A percentile compares a stretch with the other conserved stretches of the same genome.
Conservation (phyloP, 805 yeast species). For the Pichia phayaonensis region DNA sequence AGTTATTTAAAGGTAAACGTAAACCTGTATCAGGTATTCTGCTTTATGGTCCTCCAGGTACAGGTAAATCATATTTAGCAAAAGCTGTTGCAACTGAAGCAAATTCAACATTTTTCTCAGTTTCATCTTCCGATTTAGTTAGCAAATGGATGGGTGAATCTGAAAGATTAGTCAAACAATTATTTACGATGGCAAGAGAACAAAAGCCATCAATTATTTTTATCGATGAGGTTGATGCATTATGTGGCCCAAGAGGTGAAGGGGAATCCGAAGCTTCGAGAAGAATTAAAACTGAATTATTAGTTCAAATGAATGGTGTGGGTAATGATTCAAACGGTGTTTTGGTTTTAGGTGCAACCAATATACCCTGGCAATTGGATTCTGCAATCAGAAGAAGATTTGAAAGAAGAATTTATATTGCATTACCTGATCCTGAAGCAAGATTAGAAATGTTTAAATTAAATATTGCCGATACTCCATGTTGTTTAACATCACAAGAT, state of each 20-base stretch:
- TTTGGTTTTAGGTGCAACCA: conserved; percentile 92
- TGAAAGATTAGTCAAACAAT: conserved; percentile 90
- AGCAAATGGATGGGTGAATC: conserved; percentile 99
- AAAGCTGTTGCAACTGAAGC: conserved; percentile 99
- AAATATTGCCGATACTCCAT: conserved; percentile 86
- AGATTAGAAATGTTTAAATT: conserved; percentile 90
- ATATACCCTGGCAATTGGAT: conserved; percentile 98
- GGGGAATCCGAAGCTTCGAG: conserved; percentile 96
- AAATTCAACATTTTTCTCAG: conserved; percentile 92
- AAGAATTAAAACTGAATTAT: conserved; percentile 89
- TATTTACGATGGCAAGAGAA: conserved; percentile 94
- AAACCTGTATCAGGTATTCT: conserved; percentile 89
- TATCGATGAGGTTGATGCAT: conserved; percentile 96
- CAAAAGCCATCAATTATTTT: conserved; percentile 92
- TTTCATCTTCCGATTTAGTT: conserved; percentile 91
- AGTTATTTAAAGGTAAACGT: conserved; percentile 87
- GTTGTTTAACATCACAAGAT: conserved; percentile 66
- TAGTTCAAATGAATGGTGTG: conserved; percentile 98
- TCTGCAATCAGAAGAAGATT: conserved; percentile 96
- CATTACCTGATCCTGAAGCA: conserved; percentile 91
- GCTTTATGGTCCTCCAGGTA: conserved; percentile 91
- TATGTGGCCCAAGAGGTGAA: conserved; percentile 97
- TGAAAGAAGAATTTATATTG: conserved; percentile 89
- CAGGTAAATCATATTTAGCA: conserved; percentile 95
- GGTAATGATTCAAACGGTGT: conserved; percentile 94